A percentile compares a stretch with the other conserved stretches of the same genome.
These are phyloP conservation scores for Wickerhamiella lipophila DNA, from an alignment of 805 yeast species.

Conservation along the genomic window DNA sequence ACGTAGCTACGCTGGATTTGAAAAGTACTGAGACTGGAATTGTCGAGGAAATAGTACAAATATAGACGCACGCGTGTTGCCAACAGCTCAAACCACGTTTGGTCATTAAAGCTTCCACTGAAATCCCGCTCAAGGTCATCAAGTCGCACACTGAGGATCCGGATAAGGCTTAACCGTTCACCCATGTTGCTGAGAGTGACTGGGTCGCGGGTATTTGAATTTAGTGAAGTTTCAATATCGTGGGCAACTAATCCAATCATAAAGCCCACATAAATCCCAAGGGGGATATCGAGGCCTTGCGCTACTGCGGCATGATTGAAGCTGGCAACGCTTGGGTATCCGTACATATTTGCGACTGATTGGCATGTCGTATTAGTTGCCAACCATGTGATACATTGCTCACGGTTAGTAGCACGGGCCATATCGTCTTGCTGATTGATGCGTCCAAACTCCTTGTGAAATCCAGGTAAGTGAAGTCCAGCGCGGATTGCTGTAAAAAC, in stretches of 20 bases:
- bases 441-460: conserved; percentile 37
- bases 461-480: conserved; percentile 77
- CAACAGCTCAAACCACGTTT: conserved; percentile 53
- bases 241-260: conserved; percentile 78
- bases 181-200: conserved; percentile 51
- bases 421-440: conserved; percentile 20
- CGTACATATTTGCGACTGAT: conserved; percentile 80
- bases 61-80: conserved; percentile 71
- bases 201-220: conserved; percentile 54
- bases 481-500: conserved; percentile 83
- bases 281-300: conserved; percentile 38
- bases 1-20: conserved; percentile 65
- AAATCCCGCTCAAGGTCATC: conserved; percentile 61
- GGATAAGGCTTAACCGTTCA: conserved; percentile 63
- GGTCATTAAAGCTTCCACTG: conserved; percentile 41
- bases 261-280: conserved; percentile 58
- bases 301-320: conserved; percentile 59
- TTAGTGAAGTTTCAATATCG: conserved; percentile 66
- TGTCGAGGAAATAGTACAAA: conserved; percentile 58
- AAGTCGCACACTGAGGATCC: conserved; percentile 55
- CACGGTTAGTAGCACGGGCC: conserved; percentile 28
- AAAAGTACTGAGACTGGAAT: conserved; percentile 28
- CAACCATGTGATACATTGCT: conserved; percentile 87
- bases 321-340: conserved; percentile 85
- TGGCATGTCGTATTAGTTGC: conserved; percentile 84